These are phyloP conservation scores for Curvularia sp. DNA, from an alignment of 2,329 filamentous ascomycete genomes.

Conservation along the genomic window DNA sequence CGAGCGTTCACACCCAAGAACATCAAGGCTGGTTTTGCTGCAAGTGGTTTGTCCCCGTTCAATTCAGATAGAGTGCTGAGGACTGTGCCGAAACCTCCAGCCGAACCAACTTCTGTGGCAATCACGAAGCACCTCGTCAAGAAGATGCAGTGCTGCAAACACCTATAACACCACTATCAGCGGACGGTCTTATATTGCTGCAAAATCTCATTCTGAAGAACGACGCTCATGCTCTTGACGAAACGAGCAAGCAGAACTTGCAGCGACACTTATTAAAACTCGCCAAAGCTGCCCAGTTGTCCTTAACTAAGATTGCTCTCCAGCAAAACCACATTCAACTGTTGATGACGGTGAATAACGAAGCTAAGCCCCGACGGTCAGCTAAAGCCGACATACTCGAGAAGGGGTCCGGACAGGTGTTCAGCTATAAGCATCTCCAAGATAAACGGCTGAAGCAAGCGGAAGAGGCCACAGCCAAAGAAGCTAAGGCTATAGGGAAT, in stretches of 20 bases:
- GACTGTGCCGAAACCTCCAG: slow-evolving; percentile 27
- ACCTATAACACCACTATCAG: slow-evolving; percentile 38
- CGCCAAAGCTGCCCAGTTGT: slow-evolving; percentile 32
- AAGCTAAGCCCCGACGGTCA: background rate
- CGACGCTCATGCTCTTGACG: slow-evolving; percentile 28
- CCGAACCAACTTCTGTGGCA: background rate
- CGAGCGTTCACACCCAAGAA: slow-evolving; percentile 38
- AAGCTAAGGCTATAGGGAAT: background rate
- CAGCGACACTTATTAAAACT: slow-evolving; percentile 18
- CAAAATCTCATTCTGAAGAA: slow-evolving; percentile 24
- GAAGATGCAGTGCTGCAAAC: slow-evolving; percentile 22
- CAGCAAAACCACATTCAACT: background rate
- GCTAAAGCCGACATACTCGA: background rate
- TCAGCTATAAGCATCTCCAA: background rate
- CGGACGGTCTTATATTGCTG: slow-evolving; percentile 30
- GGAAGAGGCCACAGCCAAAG: background rate
- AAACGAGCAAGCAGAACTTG: slow-evolving; percentile 27
- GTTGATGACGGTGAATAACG: background rate
- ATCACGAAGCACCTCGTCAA: background rate
- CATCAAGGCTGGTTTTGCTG: slow-evolving; percentile 37
- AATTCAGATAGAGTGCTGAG: slow-evolving; percentile 35
- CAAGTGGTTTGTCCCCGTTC: slow-evolving; percentile 39
- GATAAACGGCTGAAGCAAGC: background rate
- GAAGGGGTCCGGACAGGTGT: background rate
- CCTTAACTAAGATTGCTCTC: background rate